phyloP scores from a whole-genome alignment of 2,329 filamentous ascomycete species.

The Trichoderma sp. region DNA sequence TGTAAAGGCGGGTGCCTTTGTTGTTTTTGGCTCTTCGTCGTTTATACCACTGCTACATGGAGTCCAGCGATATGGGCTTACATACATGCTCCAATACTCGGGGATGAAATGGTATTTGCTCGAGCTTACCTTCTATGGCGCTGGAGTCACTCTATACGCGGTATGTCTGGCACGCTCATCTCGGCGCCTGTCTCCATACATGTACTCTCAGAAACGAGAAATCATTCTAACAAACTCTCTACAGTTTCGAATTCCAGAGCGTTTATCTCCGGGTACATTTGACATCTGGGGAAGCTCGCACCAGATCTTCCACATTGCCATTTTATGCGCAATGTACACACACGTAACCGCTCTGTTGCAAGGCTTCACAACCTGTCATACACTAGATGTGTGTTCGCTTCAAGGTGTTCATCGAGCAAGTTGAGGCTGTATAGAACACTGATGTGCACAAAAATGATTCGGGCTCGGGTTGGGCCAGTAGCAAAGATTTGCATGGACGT shows the following conservation, averaged over 20 bases:
- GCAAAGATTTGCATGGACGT: not conserved
- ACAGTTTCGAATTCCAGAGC: constrained; percentile 9
- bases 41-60: constrained; percentile 8
- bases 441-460: not conserved
- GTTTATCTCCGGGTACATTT: not conserved
- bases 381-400: constrained; percentile 4
- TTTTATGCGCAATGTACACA: constrained; percentile 11
- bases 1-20: constrained; percentile 14
- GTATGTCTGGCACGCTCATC: not conserved
- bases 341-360: constrained; percentile 5
- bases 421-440: not conserved
- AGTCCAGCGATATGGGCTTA: constrained; percentile 11
- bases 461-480: too few relatives aligned
- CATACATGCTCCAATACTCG: constrained; percentile 14
- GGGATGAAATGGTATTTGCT: constrained; percentile 13
- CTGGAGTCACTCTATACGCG: not conserved
- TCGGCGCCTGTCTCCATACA: not conserved
- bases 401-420: constrained; percentile 1
- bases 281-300: constrained; percentile 8
- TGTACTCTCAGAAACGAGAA: not conserved
- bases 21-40: constrained; percentile 14
- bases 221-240: not conserved
- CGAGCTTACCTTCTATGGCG: constrained; percentile 8
- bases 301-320: constrained; percentile 12
- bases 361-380: constrained; percentile 9